phyloP scores from a whole-genome alignment of 2,329 filamentous ascomycete species.

The Aspergillus felis region DNA sequence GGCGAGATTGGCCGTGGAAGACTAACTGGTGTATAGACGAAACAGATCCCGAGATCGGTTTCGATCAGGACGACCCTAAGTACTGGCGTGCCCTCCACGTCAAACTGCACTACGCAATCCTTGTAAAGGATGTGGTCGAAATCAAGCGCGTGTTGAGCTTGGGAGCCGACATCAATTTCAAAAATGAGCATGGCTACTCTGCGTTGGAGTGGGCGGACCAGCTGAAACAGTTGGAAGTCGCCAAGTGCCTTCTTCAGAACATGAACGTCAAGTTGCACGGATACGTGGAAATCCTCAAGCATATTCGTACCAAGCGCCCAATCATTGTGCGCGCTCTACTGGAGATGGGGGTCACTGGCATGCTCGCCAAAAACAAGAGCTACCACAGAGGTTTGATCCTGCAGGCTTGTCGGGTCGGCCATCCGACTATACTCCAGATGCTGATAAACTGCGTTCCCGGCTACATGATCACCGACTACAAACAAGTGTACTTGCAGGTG shows the following conservation, averaged over 20 bases:
- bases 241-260: conserved; percentile 7
- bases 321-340: conserved; percentile 10
- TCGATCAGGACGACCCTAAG: background rate
- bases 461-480: conserved; percentile 19
- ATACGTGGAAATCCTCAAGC: conserved; percentile 5
- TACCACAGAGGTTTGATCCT: conserved; percentile 6
- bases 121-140: conserved; percentile 1
- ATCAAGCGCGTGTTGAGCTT: conserved; percentile 5
- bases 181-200: conserved; percentile 2
- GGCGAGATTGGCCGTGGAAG: background rate
- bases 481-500: conserved; percentile 17
- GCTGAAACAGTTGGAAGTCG: conserved; percentile 3
- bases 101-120: conserved; percentile 8
- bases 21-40: background rate
- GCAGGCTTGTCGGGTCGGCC: conserved; percentile 8
- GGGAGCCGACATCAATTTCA: conserved; percentile 8
- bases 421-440: conserved; percentile 1
- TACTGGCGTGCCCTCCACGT: background rate
- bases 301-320: conserved; percentile 2
- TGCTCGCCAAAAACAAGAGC: conserved; percentile 1
- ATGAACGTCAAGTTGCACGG: conserved; percentile 4
- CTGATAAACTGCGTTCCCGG: conserved; percentile 28
- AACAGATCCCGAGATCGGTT: background rate
- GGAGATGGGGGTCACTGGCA: conserved; percentile 11
- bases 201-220: conserved; percentile 12